Evolutionary conservation across 2,329 filamentous ascomycete species (phyloP).

Genomic region (Thielaviopsis ethacetica): DNA sequence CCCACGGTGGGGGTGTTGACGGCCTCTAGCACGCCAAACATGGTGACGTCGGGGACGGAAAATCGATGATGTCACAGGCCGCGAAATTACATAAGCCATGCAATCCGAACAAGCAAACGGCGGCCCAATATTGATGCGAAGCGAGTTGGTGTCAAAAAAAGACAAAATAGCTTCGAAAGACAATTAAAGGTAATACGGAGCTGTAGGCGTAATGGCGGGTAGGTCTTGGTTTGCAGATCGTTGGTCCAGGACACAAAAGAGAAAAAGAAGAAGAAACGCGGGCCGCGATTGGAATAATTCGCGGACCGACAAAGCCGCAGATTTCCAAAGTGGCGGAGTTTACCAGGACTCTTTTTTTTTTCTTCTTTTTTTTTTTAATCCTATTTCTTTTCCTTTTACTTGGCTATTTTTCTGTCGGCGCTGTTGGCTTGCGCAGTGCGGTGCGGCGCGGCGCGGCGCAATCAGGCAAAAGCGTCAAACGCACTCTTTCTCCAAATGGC

Average conservation of each 20-base stretch:
- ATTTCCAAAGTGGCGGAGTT: neutral
- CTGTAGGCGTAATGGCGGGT: neutral
- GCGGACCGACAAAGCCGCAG: neutral
- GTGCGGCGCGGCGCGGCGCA: too few species aligned
- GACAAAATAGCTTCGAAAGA: neutral
- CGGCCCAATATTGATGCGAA: neutral
- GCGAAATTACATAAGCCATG: too few species aligned
- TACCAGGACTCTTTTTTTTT: neutral
- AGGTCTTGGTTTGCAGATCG: neutral
- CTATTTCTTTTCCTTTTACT: neutral
- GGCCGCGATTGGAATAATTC: neutral
- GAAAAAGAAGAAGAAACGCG: neutral
- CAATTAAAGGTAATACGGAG: neutral
- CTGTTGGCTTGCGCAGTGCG: too few species aligned
- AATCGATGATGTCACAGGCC: neutral
- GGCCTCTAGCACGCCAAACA: constrained; percentile 29
- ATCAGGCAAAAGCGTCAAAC: neutral
- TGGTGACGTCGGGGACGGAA: constrained; percentile 15
- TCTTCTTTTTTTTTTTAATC: neutral
- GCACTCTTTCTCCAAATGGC: neutral
- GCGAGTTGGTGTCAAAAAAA: neutral
- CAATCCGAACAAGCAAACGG: too few species aligned
- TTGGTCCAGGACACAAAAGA: neutral
- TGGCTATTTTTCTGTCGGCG: too few species aligned
- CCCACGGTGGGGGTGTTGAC: constrained; percentile 22